Percentiles rank a stretch among this genome's conserved stretches.
These are phyloP conservation scores for Chlorella sp. DNA, from an alignment of 139 green algal species.

Conservation along the genomic window DNA sequence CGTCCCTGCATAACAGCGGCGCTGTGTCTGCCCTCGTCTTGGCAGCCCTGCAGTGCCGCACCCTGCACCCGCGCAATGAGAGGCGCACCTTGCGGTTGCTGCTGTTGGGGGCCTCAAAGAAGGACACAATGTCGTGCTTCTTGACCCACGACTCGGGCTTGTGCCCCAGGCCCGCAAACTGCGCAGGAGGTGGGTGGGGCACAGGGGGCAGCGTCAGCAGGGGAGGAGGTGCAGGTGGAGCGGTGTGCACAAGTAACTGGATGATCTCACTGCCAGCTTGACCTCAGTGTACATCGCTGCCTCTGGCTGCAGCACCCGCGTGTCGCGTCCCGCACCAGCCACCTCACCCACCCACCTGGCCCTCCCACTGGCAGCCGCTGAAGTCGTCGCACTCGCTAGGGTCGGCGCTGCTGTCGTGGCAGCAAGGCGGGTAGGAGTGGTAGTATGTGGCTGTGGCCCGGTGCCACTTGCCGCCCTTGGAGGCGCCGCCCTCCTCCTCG, in stretches of 20 bases:
- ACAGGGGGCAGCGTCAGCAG: too few species aligned
- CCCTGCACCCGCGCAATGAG: too few species aligned
- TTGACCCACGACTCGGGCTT: slow-evolving; percentile 16
- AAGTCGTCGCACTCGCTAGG: not conserved
- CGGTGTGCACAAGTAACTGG: too few species aligned
- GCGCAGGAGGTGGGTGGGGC: not conserved
- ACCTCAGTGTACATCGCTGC: too few species aligned
- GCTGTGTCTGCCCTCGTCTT: too few species aligned
- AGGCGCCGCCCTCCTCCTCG: not conserved
- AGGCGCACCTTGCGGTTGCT: slow-evolving; percentile 7
- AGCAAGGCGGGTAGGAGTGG: slow-evolving; percentile 8
- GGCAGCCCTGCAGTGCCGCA: too few species aligned
- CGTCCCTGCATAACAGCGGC: too few species aligned
- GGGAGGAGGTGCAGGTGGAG: too few species aligned
- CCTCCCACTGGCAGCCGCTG: slow-evolving; percentile 7
- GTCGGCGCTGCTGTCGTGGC: not conserved
- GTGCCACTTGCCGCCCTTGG: not conserved
- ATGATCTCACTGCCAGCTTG: too few species aligned
- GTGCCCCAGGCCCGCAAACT: not conserved
- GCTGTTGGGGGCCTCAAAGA: slow-evolving; percentile 5
- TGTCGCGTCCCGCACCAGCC: not conserved
- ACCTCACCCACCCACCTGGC: not conserved
- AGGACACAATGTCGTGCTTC: slow-evolving; percentile 1
- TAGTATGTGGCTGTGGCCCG: slow-evolving; percentile 8
- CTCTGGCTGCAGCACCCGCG: too few species aligned